Evolutionary conservation across 2,329 filamentous ascomycete genomes (phyloP).

Genomic region (Penicillium janthinellum): DNA sequence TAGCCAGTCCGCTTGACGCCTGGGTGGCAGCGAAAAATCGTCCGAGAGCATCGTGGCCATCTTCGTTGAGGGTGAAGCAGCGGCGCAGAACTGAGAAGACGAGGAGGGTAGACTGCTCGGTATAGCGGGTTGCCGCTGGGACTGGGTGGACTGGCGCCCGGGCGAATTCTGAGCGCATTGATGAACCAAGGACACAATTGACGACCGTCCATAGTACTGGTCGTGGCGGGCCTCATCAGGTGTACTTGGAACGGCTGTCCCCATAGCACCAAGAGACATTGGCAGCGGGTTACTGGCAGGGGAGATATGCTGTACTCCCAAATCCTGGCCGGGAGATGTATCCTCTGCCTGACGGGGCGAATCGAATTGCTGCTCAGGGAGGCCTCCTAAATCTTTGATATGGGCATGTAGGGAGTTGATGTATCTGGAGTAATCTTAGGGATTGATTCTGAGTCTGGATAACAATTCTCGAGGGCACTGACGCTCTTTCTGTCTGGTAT

Average conservation of each 20-base stretch:
- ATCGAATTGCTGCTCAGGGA: not conserved
- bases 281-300: not conserved
- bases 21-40: not conserved
- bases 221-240: not conserved
- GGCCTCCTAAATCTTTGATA: not conserved
- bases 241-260: not conserved
- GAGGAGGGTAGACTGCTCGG: not conserved
- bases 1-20: not conserved
- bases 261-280: not conserved
- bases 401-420: not conserved
- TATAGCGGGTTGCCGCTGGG: not conserved
- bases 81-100: not conserved
- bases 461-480: not conserved
- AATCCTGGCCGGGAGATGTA: not conserved
- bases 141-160: not conserved
- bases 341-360: not conserved
- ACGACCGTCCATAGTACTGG: not conserved
- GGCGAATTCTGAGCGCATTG: not conserved
- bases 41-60: not conserved
- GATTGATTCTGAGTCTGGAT: not conserved
- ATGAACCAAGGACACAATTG: not conserved
- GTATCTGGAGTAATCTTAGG: not conserved
- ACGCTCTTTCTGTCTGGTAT: not conserved
- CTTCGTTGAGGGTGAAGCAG: not conserved
- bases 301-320: not conserved